Percentiles rank a stretch among this genome's conserved stretches.
These are phyloP conservation scores for Pleodorina starrii DNA, from an alignment of 139 green algal species.

Conservation along the genomic window DNA sequence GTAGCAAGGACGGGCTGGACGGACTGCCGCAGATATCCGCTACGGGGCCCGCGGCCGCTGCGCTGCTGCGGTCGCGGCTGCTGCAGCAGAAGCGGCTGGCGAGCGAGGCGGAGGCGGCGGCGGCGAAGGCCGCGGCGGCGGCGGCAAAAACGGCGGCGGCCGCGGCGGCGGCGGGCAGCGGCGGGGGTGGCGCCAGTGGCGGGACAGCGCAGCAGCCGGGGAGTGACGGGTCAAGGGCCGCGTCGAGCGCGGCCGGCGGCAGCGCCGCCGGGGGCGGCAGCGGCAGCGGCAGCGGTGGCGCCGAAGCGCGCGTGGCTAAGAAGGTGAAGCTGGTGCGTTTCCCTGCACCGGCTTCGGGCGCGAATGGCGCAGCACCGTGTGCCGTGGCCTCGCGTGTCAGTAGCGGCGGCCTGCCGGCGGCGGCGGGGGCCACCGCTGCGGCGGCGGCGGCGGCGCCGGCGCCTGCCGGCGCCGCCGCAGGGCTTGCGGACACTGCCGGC, in stretches of 20 bases:
- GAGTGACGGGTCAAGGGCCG: neutral
- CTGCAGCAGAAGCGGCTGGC: slow-evolving; percentile 45
- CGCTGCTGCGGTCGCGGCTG: slow-evolving; percentile 44
- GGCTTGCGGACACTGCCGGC: neutral
- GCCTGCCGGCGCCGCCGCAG: neutral
- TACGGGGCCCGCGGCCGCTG: slow-evolving; percentile 13
- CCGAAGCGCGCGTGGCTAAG: neutral
- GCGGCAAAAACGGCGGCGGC: no score
- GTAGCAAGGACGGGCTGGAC: neutral
- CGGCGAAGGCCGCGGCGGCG: neutral
- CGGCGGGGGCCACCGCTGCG: neutral
- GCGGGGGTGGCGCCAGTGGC: no score
- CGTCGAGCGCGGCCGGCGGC: neutral
- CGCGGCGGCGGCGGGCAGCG: neutral
- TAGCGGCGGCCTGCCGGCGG: neutral
- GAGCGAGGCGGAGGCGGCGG: neutral
- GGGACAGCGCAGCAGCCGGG: neutral
- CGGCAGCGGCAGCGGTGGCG: neutral
- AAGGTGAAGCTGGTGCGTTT: slow-evolving; percentile 46
- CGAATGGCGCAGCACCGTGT: neutral
- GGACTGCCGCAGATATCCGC: neutral
- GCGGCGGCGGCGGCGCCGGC: neutral
- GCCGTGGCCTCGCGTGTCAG: neutral
- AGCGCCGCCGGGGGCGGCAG: neutral
- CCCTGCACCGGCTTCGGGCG: neutral